Conservation (phyloP, 129 eudicot genomes). For the Flaveria robusta region DNA sequence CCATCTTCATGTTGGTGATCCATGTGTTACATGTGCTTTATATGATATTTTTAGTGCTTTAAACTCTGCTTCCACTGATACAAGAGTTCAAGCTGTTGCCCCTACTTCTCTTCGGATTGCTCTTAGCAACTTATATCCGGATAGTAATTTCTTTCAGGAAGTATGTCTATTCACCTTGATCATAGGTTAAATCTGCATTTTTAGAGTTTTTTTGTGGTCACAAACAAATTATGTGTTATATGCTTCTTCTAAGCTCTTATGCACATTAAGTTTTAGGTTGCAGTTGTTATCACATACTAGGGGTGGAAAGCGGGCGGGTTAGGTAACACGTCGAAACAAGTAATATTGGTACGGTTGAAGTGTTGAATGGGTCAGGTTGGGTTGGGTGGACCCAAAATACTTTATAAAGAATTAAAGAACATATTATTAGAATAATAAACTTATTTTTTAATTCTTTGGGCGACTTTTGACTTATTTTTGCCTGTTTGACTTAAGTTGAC, state of each 20-base stretch:
- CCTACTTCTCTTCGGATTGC: slow-evolving; percentile 88
- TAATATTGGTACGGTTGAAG: neutral
- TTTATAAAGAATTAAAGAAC: slow-evolving; percentile 7
- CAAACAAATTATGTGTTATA: neutral
- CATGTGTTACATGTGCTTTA: slow-evolving; percentile 93
- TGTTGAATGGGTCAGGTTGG: neutral
- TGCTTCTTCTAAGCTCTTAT: neutral
- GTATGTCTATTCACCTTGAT: slow-evolving; percentile 40
- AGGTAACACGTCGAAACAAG: neutral
- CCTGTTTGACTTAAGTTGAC: neutral
- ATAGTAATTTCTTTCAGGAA: slow-evolving; percentile 93
- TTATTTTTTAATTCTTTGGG: neutral
- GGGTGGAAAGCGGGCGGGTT: neutral
- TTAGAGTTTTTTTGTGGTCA: neutral
- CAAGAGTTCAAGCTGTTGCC: slow-evolving; percentile 73
- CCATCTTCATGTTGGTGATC: slow-evolving; percentile 93
- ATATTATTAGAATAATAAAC: neutral
- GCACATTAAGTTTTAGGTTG: neutral
- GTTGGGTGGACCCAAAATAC: neutral
- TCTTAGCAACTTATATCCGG: slow-evolving; percentile 93
- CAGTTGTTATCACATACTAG: neutral
- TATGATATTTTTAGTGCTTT: slow-evolving; percentile 72
- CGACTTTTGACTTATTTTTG: neutral
- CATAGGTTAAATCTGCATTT: neutral
- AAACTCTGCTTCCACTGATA: slow-evolving; percentile 55